A percentile compares a stretch with the other conserved stretches of the same genome.
Conservation (phyloP, 2,329 filamentous ascomycete genomes). For the Zymoseptoria brevis region DNA sequence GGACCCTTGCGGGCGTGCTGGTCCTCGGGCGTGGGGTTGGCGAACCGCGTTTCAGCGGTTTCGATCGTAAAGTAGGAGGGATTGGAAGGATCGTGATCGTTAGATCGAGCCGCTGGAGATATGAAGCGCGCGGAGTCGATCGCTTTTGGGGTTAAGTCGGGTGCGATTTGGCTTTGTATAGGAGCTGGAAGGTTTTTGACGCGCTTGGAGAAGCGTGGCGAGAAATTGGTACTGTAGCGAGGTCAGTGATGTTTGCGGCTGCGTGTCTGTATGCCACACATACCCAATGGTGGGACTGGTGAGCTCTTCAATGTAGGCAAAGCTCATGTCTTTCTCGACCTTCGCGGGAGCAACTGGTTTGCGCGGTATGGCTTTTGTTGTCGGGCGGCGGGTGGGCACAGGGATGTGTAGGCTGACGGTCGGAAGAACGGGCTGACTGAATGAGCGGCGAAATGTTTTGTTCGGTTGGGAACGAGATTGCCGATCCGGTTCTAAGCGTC, state of each 20-base stretch:
- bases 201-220: conserved; percentile 23
- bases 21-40: neutral
- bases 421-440: conserved; percentile 5
- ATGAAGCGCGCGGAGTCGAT: conserved; percentile 14
- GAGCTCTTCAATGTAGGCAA: neutral
- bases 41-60: neutral
- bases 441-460: conserved; percentile 8
- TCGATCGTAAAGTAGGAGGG: conserved; percentile 1
- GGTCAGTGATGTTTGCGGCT: conserved; percentile 1
- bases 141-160: conserved; percentile 2
- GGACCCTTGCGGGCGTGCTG: neutral
- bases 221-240: conserved; percentile 18
- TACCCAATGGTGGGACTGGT: conserved; percentile 1
- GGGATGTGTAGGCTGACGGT: neutral
- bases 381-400: neutral
- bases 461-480: neutral
- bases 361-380: conserved; percentile 2
- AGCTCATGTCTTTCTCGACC: neutral
- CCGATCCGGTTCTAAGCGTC: neutral
- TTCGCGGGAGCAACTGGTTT: conserved; percentile 1
- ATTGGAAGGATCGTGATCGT: conserved; percentile 1
- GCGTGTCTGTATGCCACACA: neutral
- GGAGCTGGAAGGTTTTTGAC: conserved; percentile 17
- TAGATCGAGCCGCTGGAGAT: neutral
- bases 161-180: conserved; percentile 1